These are phyloP conservation scores for Scheffersomyces lignosus DNA, from an alignment of 805 yeast genomes.

Conservation along the genomic window DNA sequence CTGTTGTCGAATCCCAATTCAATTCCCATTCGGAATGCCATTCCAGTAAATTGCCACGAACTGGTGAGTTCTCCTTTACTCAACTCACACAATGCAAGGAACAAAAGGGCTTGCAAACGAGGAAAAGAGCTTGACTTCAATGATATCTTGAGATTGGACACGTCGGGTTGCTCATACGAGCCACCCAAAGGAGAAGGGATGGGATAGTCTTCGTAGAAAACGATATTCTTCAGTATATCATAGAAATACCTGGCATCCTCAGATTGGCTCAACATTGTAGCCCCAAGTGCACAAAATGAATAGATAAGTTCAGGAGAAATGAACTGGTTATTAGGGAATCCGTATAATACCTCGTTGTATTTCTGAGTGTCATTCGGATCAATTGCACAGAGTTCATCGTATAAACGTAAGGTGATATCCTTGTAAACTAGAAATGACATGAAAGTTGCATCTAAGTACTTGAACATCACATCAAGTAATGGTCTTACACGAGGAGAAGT, in stretches of 20 bases:
- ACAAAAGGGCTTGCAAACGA: slow-evolving; percentile 10
- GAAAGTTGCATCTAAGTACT: background rate
- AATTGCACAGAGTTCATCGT: background rate
- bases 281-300: background rate
- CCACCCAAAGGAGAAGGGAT: background rate
- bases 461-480: background rate
- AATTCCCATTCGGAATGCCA: slow-evolving; percentile 14
- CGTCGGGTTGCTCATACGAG: background rate
- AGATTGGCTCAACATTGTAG: background rate
- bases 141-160: too few relatives aligned
- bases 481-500: background rate
- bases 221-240: background rate
- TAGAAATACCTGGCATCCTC: background rate
- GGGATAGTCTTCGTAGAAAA: background rate
- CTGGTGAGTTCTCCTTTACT: slow-evolving; percentile 14
- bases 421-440: background rate
- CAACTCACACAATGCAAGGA: slow-evolving; percentile 12
- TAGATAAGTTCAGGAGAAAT: background rate
- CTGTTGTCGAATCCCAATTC: slow-evolving; percentile 13
- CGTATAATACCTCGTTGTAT: background rate
- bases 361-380: background rate
- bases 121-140: slow-evolving; percentile 1
- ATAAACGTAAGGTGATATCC: background rate
- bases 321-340: background rate
- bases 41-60: slow-evolving; percentile 14